Percentiles rank a stretch among this genome's conserved stretches.
phyloP scores from a whole-genome alignment of 148 eudicot genomes.

The Arbutus unedo region DNA sequence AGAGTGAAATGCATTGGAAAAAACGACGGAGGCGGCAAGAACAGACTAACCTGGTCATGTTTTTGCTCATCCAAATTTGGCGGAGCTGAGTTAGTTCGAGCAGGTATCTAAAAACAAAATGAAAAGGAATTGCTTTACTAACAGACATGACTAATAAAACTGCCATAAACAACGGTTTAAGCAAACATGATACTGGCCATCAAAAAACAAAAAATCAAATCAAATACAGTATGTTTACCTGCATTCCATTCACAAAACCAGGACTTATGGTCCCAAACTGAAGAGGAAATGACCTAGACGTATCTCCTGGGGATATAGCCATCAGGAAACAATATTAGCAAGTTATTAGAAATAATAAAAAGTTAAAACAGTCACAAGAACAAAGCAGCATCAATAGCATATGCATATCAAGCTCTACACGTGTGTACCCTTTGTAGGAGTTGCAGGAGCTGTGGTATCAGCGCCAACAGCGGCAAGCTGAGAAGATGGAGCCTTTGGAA shows the following conservation, averaged over 20 bases:
- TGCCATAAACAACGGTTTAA: neutral
- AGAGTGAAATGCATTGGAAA: neutral
- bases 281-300: conserved; percentile 50
- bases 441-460: conserved; percentile 34
- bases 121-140: neutral
- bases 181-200: neutral
- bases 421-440: conserved; percentile 57
- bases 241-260: conserved; percentile 66
- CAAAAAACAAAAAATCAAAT: neutral
- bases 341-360: neutral
- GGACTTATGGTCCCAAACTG: conserved; percentile 89
- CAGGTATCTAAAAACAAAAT: conserved; percentile 55
- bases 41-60: conserved; percentile 55
- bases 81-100: conserved; percentile 86
- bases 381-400: neutral
- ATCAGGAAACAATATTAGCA: conserved; percentile 10
- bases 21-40: neutral
- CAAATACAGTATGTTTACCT: conserved; percentile 29
- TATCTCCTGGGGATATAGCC: conserved; percentile 39
- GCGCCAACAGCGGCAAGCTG: conserved; percentile 36
- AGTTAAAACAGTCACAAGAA: neutral
- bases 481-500: conserved; percentile 46
- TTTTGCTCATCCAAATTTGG: conserved; percentile 83
- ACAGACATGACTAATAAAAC: neutral
- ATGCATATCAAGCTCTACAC: neutral